phyloP scores from a whole-genome alignment of 352 stramenopile species.

The Globisporangium yorkense region DNA sequence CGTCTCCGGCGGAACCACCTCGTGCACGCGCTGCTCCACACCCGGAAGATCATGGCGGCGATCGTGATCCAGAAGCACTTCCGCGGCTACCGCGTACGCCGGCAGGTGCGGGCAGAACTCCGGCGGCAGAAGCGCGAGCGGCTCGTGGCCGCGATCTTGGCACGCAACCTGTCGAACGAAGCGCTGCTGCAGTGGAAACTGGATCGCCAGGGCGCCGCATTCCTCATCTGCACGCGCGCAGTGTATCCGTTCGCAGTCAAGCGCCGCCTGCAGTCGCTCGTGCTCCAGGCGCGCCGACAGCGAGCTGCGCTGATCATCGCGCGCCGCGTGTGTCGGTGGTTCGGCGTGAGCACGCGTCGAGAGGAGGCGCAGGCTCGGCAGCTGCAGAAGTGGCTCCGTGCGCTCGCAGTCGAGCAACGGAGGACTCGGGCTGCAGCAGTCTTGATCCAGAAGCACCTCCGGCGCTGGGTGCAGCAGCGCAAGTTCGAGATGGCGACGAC shows the following conservation, averaged over 20 bases:
- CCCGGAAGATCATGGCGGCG: slow-evolving; percentile 23
- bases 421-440: slow-evolving; percentile 16
- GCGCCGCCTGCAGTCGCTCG: slow-evolving; percentile 21
- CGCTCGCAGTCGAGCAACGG: slow-evolving; percentile 21
- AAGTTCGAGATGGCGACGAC: slow-evolving; percentile 25
- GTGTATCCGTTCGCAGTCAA: slow-evolving; percentile 42
- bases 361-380: slow-evolving; percentile 12
- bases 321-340: slow-evolving; percentile 19
- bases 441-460: slow-evolving; percentile 42
- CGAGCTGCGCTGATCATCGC: slow-evolving; percentile 18
- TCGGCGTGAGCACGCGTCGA: slow-evolving; percentile 4
- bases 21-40: slow-evolving; percentile 28
- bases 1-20: slow-evolving; percentile 33
- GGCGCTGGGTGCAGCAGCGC: slow-evolving; percentile 40
- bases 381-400: slow-evolving; percentile 19
- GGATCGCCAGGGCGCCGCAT: slow-evolving; percentile 35
- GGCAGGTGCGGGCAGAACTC: slow-evolving; percentile 8
- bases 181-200: slow-evolving; percentile 39
- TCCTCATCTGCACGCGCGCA: slow-evolving; percentile 30
- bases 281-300: slow-evolving; percentile 16
- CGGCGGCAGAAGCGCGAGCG: slow-evolving; percentile 19
- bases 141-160: slow-evolving; percentile 24
- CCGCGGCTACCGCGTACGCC: slow-evolving; percentile 27
- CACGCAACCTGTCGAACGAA: slow-evolving; percentile 31
- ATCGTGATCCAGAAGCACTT: slow-evolving; percentile 37